These are phyloP conservation scores for Brettanomyces custersianus DNA, from an alignment of 805 yeast species.

Conservation along the genomic window DNA sequence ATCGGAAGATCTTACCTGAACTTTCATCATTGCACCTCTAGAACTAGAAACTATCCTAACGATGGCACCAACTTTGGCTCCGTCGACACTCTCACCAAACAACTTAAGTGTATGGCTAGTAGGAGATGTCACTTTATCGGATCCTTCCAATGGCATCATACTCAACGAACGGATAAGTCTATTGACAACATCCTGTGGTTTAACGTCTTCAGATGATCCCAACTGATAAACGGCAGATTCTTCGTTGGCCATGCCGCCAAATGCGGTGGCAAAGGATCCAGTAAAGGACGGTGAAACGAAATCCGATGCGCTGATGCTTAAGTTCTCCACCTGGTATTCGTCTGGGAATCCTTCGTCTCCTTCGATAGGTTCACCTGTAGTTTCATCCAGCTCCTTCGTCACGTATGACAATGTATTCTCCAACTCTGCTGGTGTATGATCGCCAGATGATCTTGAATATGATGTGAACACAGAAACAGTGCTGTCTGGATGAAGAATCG, in stretches of 20 bases:
- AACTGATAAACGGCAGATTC: slow-evolving; percentile 60
- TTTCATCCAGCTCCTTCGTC: slow-evolving; percentile 70
- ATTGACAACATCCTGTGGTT: slow-evolving; percentile 48
- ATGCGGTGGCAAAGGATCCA: slow-evolving; percentile 63
- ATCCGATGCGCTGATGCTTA: slow-evolving; percentile 71
- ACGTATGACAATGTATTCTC: slow-evolving; percentile 64
- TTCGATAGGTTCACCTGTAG: slow-evolving; percentile 55
- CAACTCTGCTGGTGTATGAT: slow-evolving; percentile 33
- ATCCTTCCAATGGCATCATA: slow-evolving; percentile 66
- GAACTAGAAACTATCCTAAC: slow-evolving; percentile 43
- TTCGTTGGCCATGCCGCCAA: slow-evolving; percentile 65
- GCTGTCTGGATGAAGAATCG: slow-evolving; percentile 59
- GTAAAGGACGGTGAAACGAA: slow-evolving; percentile 69
- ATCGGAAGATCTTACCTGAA: slow-evolving; percentile 49
- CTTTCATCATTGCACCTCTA: slow-evolving; percentile 43
- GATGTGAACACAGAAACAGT: slow-evolving; percentile 75
- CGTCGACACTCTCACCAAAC: slow-evolving; percentile 66
- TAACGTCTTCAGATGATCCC: slow-evolving; percentile 29
- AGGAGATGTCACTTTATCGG: slow-evolving; percentile 52
- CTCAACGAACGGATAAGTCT: slow-evolving; percentile 45
- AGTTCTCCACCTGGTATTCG: slow-evolving; percentile 83
- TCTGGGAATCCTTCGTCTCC: slow-evolving; percentile 84
- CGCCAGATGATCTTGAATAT: slow-evolving; percentile 47
- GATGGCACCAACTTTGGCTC: slow-evolving; percentile 42
- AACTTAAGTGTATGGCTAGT: slow-evolving; percentile 67